Conservation (phyloP, 805 yeast genomes). For the Millerago galiae region DNA sequence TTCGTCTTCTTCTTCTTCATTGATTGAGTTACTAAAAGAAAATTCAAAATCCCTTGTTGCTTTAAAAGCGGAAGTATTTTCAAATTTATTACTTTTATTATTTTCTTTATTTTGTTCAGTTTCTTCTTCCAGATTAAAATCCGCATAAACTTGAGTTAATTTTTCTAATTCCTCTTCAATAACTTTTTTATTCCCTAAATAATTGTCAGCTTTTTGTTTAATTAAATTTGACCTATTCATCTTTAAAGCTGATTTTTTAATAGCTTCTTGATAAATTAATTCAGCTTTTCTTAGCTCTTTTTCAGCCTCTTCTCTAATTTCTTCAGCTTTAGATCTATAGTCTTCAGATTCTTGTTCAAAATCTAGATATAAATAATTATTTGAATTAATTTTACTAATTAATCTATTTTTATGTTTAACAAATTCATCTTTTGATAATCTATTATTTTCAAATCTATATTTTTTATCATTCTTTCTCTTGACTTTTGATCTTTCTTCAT, state of each 20-base stretch:
- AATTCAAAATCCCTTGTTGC: not conserved
- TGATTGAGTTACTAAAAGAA: no score
- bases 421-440: no score
- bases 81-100: not conserved
- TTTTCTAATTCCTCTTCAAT: not conserved
- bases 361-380: no score
- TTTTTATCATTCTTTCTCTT: not conserved
- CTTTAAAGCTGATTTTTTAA: not conserved
- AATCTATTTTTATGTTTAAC: no score
- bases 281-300: not conserved
- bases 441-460: no score
- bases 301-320: conserved; percentile 1
- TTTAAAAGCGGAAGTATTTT: not conserved
- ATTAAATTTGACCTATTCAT: not conserved
- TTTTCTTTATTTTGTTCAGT: not conserved
- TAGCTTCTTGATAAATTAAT: not conserved
- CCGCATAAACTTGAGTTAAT: not conserved
- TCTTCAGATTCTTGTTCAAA: no score
- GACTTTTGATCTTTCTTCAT: conserved; percentile 6
- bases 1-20: no score
- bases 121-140: not conserved
- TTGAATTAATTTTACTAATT: no score
- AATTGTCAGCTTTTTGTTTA: not conserved
- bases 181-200: not conserved
- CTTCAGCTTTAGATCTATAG: not conserved